Evolutionary conservation across 1,139 yeast species (phyloP).

Genomic region (Protomyces pachydermus): DNA sequence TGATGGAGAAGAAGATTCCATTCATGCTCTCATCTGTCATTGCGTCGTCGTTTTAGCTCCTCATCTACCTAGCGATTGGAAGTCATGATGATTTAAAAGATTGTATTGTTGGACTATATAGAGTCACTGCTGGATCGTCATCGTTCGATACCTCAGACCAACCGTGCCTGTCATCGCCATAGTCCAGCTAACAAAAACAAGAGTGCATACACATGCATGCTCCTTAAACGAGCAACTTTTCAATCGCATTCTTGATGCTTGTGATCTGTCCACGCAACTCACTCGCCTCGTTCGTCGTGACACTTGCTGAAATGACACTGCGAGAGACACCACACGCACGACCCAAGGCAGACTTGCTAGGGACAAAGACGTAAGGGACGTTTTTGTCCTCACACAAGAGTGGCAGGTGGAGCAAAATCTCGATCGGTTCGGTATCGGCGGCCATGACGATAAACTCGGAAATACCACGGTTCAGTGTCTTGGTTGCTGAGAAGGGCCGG

Average conservation of each 20-base stretch:
- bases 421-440: constrained; percentile 99
- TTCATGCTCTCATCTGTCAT: constrained; percentile 83
- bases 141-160: constrained; percentile 3
- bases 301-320: constrained; percentile 98
- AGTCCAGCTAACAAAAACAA: neutral
- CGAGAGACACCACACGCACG: constrained; percentile 99
- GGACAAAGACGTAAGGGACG: constrained; percentile 60
- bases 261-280: constrained; percentile 95
- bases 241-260: constrained; percentile 97
- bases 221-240: constrained; percentile 79
- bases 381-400: constrained; percentile 98
- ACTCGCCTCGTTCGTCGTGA: constrained; percentile 97
- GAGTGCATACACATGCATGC: too few relatives aligned
- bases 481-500: constrained; percentile 58
- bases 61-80: neutral
- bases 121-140: neutral
- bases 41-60: constrained; percentile 49
- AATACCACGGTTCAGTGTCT: constrained; percentile 99
- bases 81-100: neutral
- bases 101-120: neutral
- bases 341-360: constrained; percentile 97
- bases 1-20: constrained; percentile 85
- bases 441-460: constrained; percentile 99
- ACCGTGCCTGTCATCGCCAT: neutral
- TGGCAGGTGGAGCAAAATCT: constrained; percentile 95